A percentile compares a stretch with the other conserved stretches of the same genome.
phyloP scores from a whole-genome alignment of 179 eudicot species.

The Pouteria campechiana region DNA sequence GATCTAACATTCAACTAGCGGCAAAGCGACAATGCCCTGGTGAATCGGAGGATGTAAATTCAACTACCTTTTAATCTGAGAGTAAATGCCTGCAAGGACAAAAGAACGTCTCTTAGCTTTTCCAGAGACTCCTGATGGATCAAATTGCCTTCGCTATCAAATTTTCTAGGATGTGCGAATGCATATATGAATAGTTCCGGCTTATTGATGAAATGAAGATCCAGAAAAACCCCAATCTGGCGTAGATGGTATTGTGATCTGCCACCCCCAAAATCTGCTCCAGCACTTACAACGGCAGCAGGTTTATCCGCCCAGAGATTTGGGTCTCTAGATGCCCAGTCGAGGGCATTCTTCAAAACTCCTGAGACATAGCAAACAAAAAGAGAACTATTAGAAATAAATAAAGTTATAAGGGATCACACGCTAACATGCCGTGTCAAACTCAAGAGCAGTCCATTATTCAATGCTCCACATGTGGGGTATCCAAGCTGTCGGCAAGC shows the following conservation, averaged over 20 bases:
- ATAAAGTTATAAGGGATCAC: too few species aligned
- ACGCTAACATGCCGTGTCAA: too few species aligned
- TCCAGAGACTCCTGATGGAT: constrained; percentile 42
- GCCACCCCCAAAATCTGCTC: constrained; percentile 70
- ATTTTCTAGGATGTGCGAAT: constrained; percentile 59
- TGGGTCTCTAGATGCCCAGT: constrained; percentile 83
- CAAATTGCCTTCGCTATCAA: constrained; percentile 67
- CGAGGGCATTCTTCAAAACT: constrained; percentile 81
- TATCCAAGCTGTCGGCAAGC: too few species aligned
- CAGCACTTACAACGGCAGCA: constrained; percentile 72
- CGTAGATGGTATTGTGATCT: constrained; percentile 80
- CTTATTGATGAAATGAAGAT: constrained; percentile 83
- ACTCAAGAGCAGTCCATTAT: too few species aligned
- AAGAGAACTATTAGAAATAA: too few species aligned
- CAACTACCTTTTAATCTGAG: too few species aligned
- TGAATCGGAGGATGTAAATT: too few species aligned
- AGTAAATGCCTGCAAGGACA: constrained; percentile 46
- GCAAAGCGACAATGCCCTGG: too few species aligned
- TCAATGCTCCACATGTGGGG: too few species aligned
- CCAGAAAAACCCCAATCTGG: constrained; percentile 68
- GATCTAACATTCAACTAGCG: too few species aligned
- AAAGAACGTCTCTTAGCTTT: constrained; percentile 40
- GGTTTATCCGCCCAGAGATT: constrained; percentile 77
- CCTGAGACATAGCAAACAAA: too few species aligned
- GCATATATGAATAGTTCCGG: constrained; percentile 72